A percentile compares a stretch with the other conserved stretches of the same genome.
Evolutionary conservation across 495 filamentous ascomycete genomes (phyloP).

Genomic region (Pseudotulostoma volvatum): DNA sequence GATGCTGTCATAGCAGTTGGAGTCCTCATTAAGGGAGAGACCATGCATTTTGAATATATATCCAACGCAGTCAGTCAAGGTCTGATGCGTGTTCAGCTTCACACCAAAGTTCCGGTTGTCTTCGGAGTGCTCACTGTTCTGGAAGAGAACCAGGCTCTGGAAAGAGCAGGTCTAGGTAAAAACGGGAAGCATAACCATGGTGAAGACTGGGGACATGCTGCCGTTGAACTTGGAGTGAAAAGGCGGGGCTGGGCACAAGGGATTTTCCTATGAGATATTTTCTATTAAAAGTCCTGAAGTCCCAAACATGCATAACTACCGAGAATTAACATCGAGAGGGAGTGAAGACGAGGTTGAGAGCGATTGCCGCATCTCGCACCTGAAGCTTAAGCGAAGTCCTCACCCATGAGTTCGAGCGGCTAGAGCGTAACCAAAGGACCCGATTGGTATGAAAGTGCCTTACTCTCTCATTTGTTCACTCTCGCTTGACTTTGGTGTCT

Average conservation of each 20-base stretch:
- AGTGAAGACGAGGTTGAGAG: too few relatives aligned
- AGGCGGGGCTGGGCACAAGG: slow-evolving; percentile 31
- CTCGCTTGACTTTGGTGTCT: too few relatives aligned
- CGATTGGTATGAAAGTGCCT: too few relatives aligned
- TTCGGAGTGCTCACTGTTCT: slow-evolving; percentile 88
- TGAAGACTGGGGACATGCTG: slow-evolving; percentile 67
- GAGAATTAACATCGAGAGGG: too few relatives aligned
- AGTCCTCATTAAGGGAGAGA: slow-evolving; percentile 93
- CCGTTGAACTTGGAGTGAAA: slow-evolving; percentile 34
- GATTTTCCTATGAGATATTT: slow-evolving; percentile 4
- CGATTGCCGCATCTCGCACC: too few relatives aligned
- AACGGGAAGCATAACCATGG: slow-evolving; percentile 60
- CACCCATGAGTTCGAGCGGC: too few relatives aligned
- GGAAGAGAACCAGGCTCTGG: slow-evolving; percentile 71
- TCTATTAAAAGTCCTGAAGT: too few relatives aligned
- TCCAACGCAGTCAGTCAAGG: slow-evolving; percentile 79
- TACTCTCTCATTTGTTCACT: too few relatives aligned
- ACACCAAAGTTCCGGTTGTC: slow-evolving; percentile 72
- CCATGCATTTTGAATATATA: slow-evolving; percentile 98
- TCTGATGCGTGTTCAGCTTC: slow-evolving; percentile 84
- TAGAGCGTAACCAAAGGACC: too few relatives aligned
- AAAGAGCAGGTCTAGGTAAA: slow-evolving; percentile 58
- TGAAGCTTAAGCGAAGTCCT: too few relatives aligned
- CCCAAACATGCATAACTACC: too few relatives aligned
- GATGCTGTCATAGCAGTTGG: slow-evolving; percentile 92